Evolutionary conservation across 1,139 yeast species (phyloP).

Genomic region (Hansenula sp.): DNA sequence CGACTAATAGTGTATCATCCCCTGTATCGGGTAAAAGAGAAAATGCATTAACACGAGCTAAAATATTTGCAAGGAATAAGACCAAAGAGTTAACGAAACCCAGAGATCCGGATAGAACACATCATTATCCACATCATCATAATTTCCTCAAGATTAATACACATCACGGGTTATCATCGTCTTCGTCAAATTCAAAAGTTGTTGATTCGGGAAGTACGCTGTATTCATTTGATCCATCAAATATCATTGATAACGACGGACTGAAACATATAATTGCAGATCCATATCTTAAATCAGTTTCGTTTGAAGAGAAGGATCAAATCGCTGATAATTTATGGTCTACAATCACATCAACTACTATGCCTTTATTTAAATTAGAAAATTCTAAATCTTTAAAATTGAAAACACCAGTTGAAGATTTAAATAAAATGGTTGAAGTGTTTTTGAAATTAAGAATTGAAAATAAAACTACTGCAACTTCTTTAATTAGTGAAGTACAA

Average conservation of each 20-base stretch:
- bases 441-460: conserved; percentile 40
- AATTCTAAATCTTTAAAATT: conserved; percentile 22
- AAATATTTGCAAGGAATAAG: conserved; percentile 21
- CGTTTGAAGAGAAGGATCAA: conserved; percentile 39
- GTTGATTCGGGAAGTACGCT: conserved; percentile 38
- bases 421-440: conserved; percentile 43
- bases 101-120: conserved; percentile 10
- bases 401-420: conserved; percentile 52
- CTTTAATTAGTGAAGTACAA: conserved; percentile 38
- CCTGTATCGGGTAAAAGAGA: conserved; percentile 16
- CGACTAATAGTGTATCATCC: neutral
- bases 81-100: conserved; percentile 18
- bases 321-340: conserved; percentile 47
- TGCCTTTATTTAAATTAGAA: conserved; percentile 47
- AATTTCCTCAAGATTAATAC: conserved; percentile 34
- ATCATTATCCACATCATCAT: conserved; percentile 29
- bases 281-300: conserved; percentile 26
- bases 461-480: conserved; percentile 32
- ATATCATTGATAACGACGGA: conserved; percentile 25
- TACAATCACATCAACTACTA: conserved; percentile 35
- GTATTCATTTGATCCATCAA: conserved; percentile 41
- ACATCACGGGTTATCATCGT: conserved; percentile 35
- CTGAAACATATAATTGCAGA: conserved; percentile 24
- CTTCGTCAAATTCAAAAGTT: conserved; percentile 43
- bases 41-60: conserved; percentile 19